Evolutionary conservation across 116 monocot species (phyloP).

Genomic region (Dioscorea cayenensis): DNA sequence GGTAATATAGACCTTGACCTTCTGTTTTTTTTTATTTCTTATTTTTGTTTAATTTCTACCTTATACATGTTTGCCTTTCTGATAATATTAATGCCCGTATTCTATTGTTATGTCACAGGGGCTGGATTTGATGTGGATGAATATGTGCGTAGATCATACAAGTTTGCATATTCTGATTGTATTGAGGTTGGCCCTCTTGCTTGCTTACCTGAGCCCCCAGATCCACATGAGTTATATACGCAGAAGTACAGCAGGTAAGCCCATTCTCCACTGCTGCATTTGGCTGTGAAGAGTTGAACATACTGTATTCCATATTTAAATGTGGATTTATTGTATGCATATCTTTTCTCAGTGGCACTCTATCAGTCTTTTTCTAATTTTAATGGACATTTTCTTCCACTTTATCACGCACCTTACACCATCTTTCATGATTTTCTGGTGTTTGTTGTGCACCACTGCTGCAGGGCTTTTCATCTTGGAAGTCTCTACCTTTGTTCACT

Average conservation of each 20-base stretch:
- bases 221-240: conserved; percentile 76
- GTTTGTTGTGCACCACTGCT: conserved; percentile 3
- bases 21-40: neutral
- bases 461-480: conserved; percentile 69
- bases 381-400: neutral
- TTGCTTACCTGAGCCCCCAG: conserved; percentile 84
- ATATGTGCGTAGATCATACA: conserved; percentile 91
- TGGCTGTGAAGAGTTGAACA: neutral
- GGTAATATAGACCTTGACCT: conserved; percentile 30
- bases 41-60: neutral
- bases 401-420: neutral
- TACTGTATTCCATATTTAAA: too few relatives aligned
- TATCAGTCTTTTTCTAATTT: neutral
- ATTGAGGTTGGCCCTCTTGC: conserved; percentile 95
- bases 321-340: too few relatives aligned
- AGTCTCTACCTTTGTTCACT: conserved; percentile 84
- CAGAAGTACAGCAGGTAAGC: conserved; percentile 69
- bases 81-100: neutral
- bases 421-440: conserved; percentile 1
- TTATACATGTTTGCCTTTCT: neutral
- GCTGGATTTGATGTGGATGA: conserved; percentile 95
- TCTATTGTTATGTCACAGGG: conserved; percentile 34
- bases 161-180: conserved; percentile 96
- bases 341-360: too few relatives aligned
- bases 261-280: neutral